Evolutionary conservation across 768 basidiomycete genomes (phyloP).

Genomic region (Rhizopogon sp.): DNA sequence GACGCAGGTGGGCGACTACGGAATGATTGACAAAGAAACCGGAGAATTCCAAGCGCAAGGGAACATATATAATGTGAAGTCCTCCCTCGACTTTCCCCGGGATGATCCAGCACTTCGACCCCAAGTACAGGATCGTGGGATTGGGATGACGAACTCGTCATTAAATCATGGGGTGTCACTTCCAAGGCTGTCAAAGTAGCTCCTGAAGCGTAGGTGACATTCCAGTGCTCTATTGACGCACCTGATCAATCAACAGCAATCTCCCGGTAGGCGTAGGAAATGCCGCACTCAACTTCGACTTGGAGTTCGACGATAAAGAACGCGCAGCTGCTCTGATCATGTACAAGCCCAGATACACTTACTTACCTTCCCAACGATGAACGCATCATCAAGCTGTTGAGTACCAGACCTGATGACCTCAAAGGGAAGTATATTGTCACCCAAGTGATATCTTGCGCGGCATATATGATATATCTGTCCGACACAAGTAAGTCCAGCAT

Average conservation of each 20-base stretch:
- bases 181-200: slow-evolving; percentile 2
- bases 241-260: neutral
- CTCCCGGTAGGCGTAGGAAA: slow-evolving; percentile 17
- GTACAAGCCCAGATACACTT: slow-evolving; percentile 18
- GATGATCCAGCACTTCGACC: slow-evolving; percentile 5
- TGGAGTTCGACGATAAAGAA: slow-evolving; percentile 26
- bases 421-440: slow-evolving; percentile 31
- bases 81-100: neutral
- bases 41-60: slow-evolving; percentile 18
- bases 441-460: slow-evolving; percentile 23
- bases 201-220: slow-evolving; percentile 15
- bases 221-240: neutral
- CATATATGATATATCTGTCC: slow-evolving; percentile 29
- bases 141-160: slow-evolving; percentile 19
- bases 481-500: slow-evolving; percentile 13
- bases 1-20: slow-evolving; percentile 24
- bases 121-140: slow-evolving; percentile 2
- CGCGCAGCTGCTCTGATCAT: slow-evolving; percentile 31
- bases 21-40: slow-evolving; percentile 14
- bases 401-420: slow-evolving; percentile 4
- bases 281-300: slow-evolving; percentile 26
- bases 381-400: neutral
- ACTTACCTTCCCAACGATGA: slow-evolving; percentile 8
- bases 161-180: slow-evolving; percentile 20
- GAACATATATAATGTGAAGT: slow-evolving; percentile 16